Conservation (phyloP, 129 eudicot genomes). For the Mikania micrantha region DNA sequence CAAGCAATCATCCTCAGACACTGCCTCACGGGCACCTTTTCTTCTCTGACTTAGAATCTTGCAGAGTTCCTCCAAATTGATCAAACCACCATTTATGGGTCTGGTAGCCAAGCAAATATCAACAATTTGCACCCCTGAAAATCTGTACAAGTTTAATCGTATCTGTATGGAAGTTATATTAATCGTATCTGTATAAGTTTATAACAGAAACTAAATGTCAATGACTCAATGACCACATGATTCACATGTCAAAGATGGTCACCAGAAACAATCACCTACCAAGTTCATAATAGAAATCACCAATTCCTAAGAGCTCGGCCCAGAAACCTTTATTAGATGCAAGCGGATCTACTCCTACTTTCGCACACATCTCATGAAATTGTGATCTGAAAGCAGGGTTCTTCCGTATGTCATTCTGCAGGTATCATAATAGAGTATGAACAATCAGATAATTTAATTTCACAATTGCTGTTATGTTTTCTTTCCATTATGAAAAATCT, state of each 20-base stretch:
- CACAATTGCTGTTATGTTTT: background rate
- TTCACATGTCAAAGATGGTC: background rate
- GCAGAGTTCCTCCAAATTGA: constrained; percentile 84
- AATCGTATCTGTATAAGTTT: background rate
- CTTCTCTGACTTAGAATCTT: constrained; percentile 72
- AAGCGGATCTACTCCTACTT: constrained; percentile 94
- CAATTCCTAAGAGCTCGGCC: constrained; percentile 96
- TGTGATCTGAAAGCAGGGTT: constrained; percentile 91
- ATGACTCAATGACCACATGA: background rate
- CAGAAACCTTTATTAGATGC: constrained; percentile 98
- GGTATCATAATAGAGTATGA: constrained; percentile 6
- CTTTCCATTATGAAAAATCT: too few species aligned
- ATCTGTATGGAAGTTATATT: background rate
- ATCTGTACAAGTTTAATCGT: constrained; percentile 18
- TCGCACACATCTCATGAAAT: constrained; percentile 99
- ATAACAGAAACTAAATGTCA: background rate
- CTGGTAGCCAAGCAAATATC: constrained; percentile 95
- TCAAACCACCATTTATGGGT: constrained; percentile 88
- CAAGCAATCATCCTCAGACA: constrained; percentile 87
- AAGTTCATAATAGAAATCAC: constrained; percentile 97
- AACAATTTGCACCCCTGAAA: constrained; percentile 93
- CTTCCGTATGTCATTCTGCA: constrained; percentile 93
- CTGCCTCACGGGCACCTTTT: constrained; percentile 85
- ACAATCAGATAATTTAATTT: background rate
- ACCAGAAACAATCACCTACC: constrained; percentile 42